phyloP scores from a whole-genome alignment of 192 early-diverging fungal genomes.

The Chytriomyces confervae region DNA sequence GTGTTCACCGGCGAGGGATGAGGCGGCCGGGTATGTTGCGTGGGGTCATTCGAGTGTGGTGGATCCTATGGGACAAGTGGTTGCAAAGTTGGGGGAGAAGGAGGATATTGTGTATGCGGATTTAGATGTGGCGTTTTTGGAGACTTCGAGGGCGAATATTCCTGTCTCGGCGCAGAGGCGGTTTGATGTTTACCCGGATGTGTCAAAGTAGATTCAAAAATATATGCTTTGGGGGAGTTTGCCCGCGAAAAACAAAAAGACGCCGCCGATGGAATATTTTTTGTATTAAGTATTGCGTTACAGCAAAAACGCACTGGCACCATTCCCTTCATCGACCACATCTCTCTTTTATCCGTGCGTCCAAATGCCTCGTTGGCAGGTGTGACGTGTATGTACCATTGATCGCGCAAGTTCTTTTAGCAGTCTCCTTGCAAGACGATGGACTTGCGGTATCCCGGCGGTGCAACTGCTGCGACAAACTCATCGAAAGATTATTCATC shows the following conservation, averaged over 20 bases:
- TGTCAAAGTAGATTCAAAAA: slow-evolving; percentile 38
- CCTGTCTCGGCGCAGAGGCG: slow-evolving; percentile 82
- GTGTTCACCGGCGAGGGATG: slow-evolving; percentile 95
- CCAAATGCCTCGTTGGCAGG: background rate
- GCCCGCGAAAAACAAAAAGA: too few species aligned
- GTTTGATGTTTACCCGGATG: slow-evolving; percentile 89
- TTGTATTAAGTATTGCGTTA: background rate
- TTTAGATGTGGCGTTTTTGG: slow-evolving; percentile 67
- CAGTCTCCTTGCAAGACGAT: slow-evolving; percentile 31
- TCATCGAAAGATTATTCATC: background rate
- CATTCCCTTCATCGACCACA: background rate
- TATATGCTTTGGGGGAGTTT: background rate
- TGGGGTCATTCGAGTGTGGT: slow-evolving; percentile 95
- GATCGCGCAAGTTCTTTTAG: slow-evolving; percentile 20
- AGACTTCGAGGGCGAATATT: slow-evolving; percentile 71
- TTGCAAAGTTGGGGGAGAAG: slow-evolving; percentile 75
- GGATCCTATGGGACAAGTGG: slow-evolving; percentile 77
- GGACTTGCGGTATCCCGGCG: slow-evolving; percentile 32
- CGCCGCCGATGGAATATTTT: background rate
- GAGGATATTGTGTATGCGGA: slow-evolving; percentile 85
- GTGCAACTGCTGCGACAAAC: background rate
- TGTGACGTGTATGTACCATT: slow-evolving; percentile 27
- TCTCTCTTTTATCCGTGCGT: background rate
- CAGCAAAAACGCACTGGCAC: background rate
- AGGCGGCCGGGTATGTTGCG: slow-evolving; percentile 76